These are phyloP conservation scores for Irpex lacteus DNA, from an alignment of 1,284 basidiomycete species.

Conservation along the genomic window DNA sequence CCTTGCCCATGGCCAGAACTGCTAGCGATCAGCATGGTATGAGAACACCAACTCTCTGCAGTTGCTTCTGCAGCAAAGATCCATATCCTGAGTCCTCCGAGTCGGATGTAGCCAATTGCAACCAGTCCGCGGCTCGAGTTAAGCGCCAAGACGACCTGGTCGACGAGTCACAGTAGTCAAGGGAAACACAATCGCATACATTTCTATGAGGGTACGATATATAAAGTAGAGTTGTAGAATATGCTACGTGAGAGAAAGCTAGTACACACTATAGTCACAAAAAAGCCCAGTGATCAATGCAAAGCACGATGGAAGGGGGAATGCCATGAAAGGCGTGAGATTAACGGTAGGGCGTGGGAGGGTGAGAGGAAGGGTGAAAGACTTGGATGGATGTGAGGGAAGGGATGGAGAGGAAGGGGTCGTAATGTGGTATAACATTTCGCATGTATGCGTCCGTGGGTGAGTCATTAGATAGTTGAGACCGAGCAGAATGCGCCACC, in stretches of 20 bases:
- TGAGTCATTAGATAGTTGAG: slow-evolving; percentile 2
- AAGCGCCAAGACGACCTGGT: background rate
- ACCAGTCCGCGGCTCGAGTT: too few relatives aligned
- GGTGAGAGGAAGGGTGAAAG: background rate
- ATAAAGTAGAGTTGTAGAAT: slow-evolving; percentile 10
- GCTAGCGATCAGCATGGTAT: too few relatives aligned
- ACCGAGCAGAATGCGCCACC: background rate
- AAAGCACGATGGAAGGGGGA: background rate
- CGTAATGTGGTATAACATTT: slow-evolving; percentile 2
- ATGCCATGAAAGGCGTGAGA: background rate
- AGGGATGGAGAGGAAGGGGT: background rate
- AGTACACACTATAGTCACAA: slow-evolving; percentile 10
- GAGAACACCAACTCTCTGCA: too few relatives aligned
- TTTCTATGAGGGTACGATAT: slow-evolving; percentile 24
- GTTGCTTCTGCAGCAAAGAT: too few relatives aligned
- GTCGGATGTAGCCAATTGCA: too few relatives aligned
- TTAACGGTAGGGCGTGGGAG: background rate
- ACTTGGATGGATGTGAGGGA: background rate
- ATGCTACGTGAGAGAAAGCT: slow-evolving; percentile 9
- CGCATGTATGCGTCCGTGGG: slow-evolving; percentile 2
- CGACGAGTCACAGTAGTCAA: background rate
- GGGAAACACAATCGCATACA: background rate
- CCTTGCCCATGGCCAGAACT: too few relatives aligned
- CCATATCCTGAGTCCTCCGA: too few relatives aligned
- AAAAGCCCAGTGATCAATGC: background rate